phyloP scores from a whole-genome alignment of 192 early-diverging fungal species.

The Irineochytrium annulatum region DNA sequence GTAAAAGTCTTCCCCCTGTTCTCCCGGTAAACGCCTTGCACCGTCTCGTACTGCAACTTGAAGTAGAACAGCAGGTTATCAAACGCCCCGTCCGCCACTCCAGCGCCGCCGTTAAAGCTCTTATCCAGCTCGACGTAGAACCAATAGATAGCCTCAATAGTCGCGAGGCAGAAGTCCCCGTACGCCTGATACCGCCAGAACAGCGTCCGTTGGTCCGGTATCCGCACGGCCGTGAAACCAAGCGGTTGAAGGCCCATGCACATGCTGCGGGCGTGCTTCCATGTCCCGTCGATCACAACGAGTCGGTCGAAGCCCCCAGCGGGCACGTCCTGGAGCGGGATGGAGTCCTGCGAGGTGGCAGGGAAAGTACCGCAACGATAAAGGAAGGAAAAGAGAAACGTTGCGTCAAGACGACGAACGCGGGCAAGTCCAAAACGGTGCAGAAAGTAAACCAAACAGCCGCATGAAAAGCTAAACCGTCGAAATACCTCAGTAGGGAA shows the following conservation, averaged over 20 bases:
- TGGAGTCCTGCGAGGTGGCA: constrained; percentile 46
- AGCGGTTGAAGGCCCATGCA: constrained; percentile 30
- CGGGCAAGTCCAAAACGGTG: not conserved
- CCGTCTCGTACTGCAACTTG: constrained; percentile 82
- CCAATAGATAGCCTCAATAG: constrained; percentile 95
- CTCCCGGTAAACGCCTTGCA: constrained; percentile 74
- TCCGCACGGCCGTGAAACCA: constrained; percentile 48
- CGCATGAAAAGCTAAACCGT: not conserved
- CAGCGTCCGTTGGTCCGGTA: constrained; percentile 55
- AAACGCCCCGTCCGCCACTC: constrained; percentile 68
- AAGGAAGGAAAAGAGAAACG: not conserved
- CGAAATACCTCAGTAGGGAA: constrained; percentile 75
- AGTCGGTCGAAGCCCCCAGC: constrained; percentile 63
- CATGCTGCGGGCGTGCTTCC: constrained; percentile 72
- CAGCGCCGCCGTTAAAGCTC: constrained; percentile 33
- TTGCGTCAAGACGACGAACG: constrained; percentile 1
- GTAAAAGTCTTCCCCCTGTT: constrained; percentile 57
- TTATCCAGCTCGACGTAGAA: constrained; percentile 73
- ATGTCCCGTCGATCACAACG: constrained; percentile 94
- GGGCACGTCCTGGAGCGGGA: constrained; percentile 64
- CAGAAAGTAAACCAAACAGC: not conserved
- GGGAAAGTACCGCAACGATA: not conserved
- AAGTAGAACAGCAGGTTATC: constrained; percentile 91
- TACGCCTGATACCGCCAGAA: constrained; percentile 91
- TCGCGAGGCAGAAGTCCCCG: constrained; percentile 72